Evolutionary conservation across 2,329 filamentous ascomycete genomes (phyloP), one percentile per base, ranked within the genome.

Genomic region (Alternaria solani): DNA sequence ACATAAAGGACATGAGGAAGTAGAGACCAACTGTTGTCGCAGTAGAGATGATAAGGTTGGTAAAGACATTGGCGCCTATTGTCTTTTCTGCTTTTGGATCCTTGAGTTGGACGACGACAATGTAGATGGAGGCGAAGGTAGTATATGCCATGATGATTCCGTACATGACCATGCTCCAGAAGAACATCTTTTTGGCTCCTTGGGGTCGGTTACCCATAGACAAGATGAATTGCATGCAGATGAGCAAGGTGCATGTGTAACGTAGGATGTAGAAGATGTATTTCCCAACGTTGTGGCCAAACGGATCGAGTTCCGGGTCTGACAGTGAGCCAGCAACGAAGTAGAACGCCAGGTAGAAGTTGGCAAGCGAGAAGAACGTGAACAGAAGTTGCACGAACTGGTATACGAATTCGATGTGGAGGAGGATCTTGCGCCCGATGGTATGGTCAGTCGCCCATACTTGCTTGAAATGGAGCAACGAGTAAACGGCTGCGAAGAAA

Each of bases 291-390:
- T 89, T 86, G 79, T 97, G 91, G 16, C 94, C 94, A 69, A 99
- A 99, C 0, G 96, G 96, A 78, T 99, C 95, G 66, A 96, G 84
- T 26, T 83, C 82, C 0, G 87, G 82, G 72, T 98, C 93, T 0
- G 91, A 87, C 16, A 99, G 85, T 41, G 94, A 96, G 43, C 95
- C 95, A 23, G 93, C 93, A 67, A 99, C 90, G 82, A 99, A 99
- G 86, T 94, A 99, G 82, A 99, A 99, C 59, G 94, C 96, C 53
- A 99, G 89, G 79, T 98, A 99, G 84, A 98, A 99, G 83, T 99
- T 99, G 79, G 94, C 94, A 68, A 99, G 88, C 11, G 94, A 97
- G 83, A 99, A 98, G 83, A 93, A 99, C 46, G 95, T 99, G 82
- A 99, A 99, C 62, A 96, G 79, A 14, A 99, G 87, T 74, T 93